Base-by-base conservation (phyloP, 78 protist genomes). In the Dictyostelium brefeldianum region DNA sequence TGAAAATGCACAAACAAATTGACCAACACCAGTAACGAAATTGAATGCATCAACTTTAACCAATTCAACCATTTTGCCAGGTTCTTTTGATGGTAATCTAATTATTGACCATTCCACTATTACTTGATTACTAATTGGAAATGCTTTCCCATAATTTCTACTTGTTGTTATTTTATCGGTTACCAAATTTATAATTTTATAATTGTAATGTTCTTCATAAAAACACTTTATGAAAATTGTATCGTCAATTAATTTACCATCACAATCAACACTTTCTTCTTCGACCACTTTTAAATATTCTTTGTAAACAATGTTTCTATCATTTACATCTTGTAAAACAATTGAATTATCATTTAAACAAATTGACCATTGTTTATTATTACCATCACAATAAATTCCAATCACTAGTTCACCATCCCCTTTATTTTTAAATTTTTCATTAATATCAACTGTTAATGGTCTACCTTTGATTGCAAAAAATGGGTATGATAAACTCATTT, bases 51-150 rank as follows among this genome's bases (percentile, higher is more conserved):
- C 79, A 18, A 71, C 79, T 31, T 67, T 71, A 46, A 71, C 10
- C 1, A 71, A 71, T 8, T 71, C 79, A 43, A 71, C 9, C 3
- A 0, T 31, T 43, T 3, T 29, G 43, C 10, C 22, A 7, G 79
- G 54, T 29, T 18, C 17, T 20, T 0, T 41, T 5, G 79, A n/a
- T 20, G 79, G 79, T 43, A 71, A 46, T 10, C n/a, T 4, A 71
- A 71, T 71, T 71, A 56, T 71, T 11, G 41, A n/a, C 79, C 79
- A 71, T 71, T 71, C 79, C 43, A 5, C 43, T 41, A 71, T n/a
- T 10, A 71, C 15, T n/a, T 43, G 27, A 71, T 43, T 71, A 71
- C 56, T 71, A 43, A 43, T 71, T 31, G 79, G 79, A n/a, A 17
- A 18, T 20, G 79, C 47, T 43, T 56, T 71, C 20, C 79, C 79